Evolutionary conservation across 73 alveolate genomes (phyloP), one percentile per base, ranked within the genome.

Genomic region (Blepharisma stoltei): DNA sequence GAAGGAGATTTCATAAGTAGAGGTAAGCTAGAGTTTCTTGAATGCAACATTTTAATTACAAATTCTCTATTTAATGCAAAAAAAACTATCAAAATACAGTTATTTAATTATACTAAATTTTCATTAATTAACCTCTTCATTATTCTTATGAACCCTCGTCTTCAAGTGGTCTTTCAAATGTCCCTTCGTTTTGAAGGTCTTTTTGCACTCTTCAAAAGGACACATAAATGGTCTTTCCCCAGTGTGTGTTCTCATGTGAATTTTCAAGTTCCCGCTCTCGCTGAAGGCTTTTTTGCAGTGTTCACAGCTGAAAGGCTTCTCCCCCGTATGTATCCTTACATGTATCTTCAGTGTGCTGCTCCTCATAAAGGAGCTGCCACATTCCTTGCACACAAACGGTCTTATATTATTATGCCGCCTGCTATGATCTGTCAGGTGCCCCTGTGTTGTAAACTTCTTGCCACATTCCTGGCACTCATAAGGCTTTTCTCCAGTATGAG

Each of bases 401-500:
- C 86, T 20, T 7, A 23, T 67, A 7, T 83, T 83, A 6, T 79
- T 55, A 43, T 82, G 90, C 43, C 67, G 92, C 84, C 89, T 89
- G 76, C 92, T 96, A 84, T 94, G 99, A 14, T 97, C 99, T 43
- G 96, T 85, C 76, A 94, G 79, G 80, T 94, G 92, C 38, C 95
- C 82, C 27, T 93, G 82, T 69, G 92, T 92, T 27, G 97, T 94
- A 71, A 94, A 94, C 68, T 96, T 83, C 70, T 94, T 94, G 70
- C 82, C 76, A 66, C 99, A 94, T 49, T 92, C 93, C 0, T 92
- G 94, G 67, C 99, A 94, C 6, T 89, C 95, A 84, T 90, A 94
- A 20, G 98, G 98, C 67, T 91, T 93, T 80, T 93, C 98, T 7
- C 98, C 98, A 6, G 98, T 91, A 78, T 78, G 85, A 6, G 78